These are phyloP conservation scores for Apiospora hydei DNA, from an alignment of 2,329 filamentous ascomycete genomes.

Conservation along the genomic window DNA sequence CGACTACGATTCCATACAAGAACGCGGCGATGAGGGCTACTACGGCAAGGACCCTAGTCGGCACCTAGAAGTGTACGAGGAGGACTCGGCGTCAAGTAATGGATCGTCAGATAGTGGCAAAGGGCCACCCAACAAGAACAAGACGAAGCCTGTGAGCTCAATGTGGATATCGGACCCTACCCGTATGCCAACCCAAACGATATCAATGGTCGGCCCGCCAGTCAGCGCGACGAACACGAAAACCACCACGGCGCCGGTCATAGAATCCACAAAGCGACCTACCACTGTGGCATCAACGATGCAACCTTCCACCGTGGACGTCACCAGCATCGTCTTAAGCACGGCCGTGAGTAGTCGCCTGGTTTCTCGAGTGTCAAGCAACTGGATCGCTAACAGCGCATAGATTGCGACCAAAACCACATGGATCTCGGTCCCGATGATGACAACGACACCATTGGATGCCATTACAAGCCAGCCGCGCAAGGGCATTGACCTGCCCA, in stretches of 20 bases:
- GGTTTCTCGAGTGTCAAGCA: background rate
- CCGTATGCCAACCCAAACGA: background rate
- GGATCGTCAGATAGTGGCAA: constrained; percentile 8
- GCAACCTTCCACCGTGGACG: background rate
- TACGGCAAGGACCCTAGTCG: background rate
- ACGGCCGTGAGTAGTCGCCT: constrained; percentile 5
- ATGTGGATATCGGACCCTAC: background rate
- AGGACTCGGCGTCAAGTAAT: background rate
- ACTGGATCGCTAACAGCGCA: constrained; percentile 6
- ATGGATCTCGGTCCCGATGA: constrained; percentile 21
- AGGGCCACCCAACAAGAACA: constrained; percentile 3
- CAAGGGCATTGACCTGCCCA: constrained; percentile 26
- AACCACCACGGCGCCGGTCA: background rate
- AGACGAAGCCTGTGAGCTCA: background rate
- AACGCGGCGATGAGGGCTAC: background rate
- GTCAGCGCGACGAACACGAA: background rate
- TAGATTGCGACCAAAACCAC: constrained; percentile 27
- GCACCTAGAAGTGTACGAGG: background rate
- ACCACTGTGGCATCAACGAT: background rate
- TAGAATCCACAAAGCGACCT: background rate
- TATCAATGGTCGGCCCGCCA: constrained; percentile 9
- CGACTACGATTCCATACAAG: background rate
- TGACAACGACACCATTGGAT: constrained; percentile 20
- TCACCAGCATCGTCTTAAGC: constrained; percentile 5
- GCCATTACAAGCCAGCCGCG: constrained; percentile 27